Base-by-base conservation (phyloP, 192 early-diverging fungal genomes). In the Entomortierella parvispora region DNA sequence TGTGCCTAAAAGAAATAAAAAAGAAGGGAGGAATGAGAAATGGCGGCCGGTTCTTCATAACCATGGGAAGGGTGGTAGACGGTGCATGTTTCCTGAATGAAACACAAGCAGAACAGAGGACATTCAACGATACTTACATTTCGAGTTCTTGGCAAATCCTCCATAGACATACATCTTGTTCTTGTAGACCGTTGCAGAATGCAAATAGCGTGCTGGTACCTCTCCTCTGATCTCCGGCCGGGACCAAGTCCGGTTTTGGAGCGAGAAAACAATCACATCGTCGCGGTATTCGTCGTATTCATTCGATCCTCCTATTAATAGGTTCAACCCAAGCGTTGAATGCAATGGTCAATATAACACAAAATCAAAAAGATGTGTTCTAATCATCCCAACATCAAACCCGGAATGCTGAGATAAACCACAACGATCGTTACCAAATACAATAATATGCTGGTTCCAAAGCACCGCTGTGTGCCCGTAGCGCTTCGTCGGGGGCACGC, bases 121-220 rank as follows among this genome's bases (percentile, higher is more conserved):
- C 31, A 23, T 18, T 12, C 22, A 31, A 37, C 37, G 32, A 47
- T 32, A 63, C 81, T 76, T 81, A 86, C 85, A 83, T 59, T 86
- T 83, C 15, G 83, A 71, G 53, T 82, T 84, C 46, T 83, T 84
- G 12, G 85, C 85, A 59, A 86, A 86, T 37, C 84, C 86, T 40
- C 89, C 89, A 26, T 85, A 84, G 20, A 90, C 75, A 52, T 85
- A 87, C 58, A 90, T 69, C 65, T 85, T 90, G 58, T 87, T 82
- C 22, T 87, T 78, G 68, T 87, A 86, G 14, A 89, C 80, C 2
- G 82, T 84, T 12, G 89, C 87, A 11, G 84, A 83, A 44, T 90
- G 89, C 12, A 85, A 58, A 33, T 84, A 84, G 12, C 88, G 71
- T 25, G 83, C 75, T 44, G 86, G 85, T 2, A 89, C 70, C 44